Base-by-base conservation (phyloP, 257 asterid species). In the Striga asiatica region DNA sequence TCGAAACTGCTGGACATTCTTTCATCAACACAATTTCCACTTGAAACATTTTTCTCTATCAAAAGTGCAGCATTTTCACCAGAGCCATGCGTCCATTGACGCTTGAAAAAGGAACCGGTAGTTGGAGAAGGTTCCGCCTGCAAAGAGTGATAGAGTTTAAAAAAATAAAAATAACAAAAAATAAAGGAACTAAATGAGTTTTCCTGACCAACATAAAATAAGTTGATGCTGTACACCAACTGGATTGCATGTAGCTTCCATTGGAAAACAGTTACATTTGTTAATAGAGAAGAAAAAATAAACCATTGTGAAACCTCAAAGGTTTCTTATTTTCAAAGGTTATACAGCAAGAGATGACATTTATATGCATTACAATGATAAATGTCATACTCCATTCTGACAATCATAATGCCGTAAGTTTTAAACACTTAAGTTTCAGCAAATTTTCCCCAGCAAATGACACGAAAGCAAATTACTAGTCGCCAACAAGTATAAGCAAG, bases 81-180 rank as follows among this genome's bases (percentile, higher is more conserved):
- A 63, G 87, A 75, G 52, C 77, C 73, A 74, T 76, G 95, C 93
- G 82, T 78, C 67, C 73, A 53, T 58, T 78, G 92, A 68, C 77
- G 66, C 62, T 77, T 74, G 73, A 80, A 87, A 75, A 87, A 74
- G 55, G 97, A 84, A 32, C 98, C 98, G 10, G 97, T 91, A 41
- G 98, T 91, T 37, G 98, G 98, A 69, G 98, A 91, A 63, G 94
- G 96, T 75, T 91, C 98, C 50, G 85, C 89, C 98, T 91, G 87
- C 55, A 78, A 65, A 64, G n/a, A 68, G 59, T 9, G 53, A 59
- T 52, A 66, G 23, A 31, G 54, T 46, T 51, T 46, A 46, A 46
- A 45, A n/a, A n/a, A n/a, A n/a, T n/a, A n/a, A n/a, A n/a, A n/a
- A n/a, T n/a, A n/a, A n/a, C n/a, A n/a, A n/a, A n/a, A n/a, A n/a